Percentiles rank a stretch among this genome's conserved stretches.
Conservation (phyloP, 257 asterid genomes). For the Osmanthus fragrans region DNA sequence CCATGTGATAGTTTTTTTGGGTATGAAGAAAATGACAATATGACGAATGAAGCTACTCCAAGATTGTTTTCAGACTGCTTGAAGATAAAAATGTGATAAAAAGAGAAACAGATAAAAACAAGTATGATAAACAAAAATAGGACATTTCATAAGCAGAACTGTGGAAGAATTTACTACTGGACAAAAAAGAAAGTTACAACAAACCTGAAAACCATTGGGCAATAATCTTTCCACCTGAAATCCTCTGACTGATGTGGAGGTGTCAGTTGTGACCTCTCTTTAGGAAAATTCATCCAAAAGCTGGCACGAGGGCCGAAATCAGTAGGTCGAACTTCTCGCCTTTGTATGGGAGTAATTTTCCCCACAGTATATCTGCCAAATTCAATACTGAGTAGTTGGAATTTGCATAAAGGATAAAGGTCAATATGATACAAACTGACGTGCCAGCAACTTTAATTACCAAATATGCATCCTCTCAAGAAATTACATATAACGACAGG, state of each 20-base stretch:
- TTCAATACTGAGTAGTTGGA: conserved; percentile 25
- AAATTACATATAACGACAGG: not conserved
- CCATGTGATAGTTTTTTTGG: not conserved
- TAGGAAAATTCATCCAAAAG: conserved; percentile 97
- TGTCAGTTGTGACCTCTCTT: conserved; percentile 84
- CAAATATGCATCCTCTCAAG: conserved; percentile 7
- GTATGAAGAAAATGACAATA: not conserved
- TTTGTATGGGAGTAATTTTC: conserved; percentile 94
- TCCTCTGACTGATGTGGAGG: conserved; percentile 94
- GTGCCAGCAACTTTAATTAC: not conserved
- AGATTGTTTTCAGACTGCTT: not conserved
- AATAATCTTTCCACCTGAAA: conserved; percentile 97
- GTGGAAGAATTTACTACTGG: not conserved
- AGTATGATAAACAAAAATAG: not conserved
- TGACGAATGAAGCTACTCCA: conserved; percentile 2
- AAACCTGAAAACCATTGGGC: conserved; percentile 99
- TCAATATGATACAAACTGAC: not conserved
- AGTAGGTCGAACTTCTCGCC: conserved; percentile 80
- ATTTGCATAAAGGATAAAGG: conserved; percentile 10
- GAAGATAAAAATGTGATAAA: conserved; percentile 1
- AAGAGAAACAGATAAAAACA: not conserved
- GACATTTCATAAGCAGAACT: not conserved
- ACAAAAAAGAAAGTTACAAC: conserved; percentile 22
- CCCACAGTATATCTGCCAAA: conserved; percentile 90
- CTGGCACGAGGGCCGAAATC: conserved; percentile 91